Evolutionary conservation across 2,329 filamentous ascomycete species (phyloP), one percentile per base, ranked within the genome.

Genomic region (Hymenoscyphus linearis): DNA sequence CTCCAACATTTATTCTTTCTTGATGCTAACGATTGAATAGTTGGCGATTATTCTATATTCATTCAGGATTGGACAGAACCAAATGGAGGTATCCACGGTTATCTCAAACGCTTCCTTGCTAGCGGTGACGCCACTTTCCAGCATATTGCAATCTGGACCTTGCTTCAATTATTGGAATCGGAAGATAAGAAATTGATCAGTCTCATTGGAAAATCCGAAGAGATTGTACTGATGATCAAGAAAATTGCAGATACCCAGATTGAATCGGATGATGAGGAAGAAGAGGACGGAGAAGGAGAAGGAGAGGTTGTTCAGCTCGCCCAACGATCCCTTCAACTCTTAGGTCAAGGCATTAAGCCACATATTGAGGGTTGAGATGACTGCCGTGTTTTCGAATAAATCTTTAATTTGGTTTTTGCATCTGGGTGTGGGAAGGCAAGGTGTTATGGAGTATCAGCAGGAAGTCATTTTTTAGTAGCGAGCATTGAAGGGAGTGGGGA

Each of bases 81-180:
- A 1, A 89, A 91, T 64, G 95, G 92, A 53, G 95, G 95, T 53
- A 96, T 99, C 64, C 93, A 97, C 72, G 95, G 95, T 59, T 99
- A 99, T 73, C 82, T 99, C 37, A 90, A 87, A 69, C 87, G 93
- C 59, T 99, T 99, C 80, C 82, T 99, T 18, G 90, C 90, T 52
- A 97, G 92, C 66, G 93, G 93, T 47, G 95, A 99, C 73, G 87
- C 95, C 0, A 99, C 95, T 0, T 99, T 99, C 81, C 95, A 99
- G 76, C 95, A 99, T 74, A 99, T 99, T 72, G 95, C 95, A 57
- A 96, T 98, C 65, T 99, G 95, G 95, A 99, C 95, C 1, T 78
- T 99, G 55, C 83, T 99, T 3, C 95, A 99, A 73, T 83, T 99
- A 4, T 87, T 99, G 57, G 95, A 99, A 76, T 97, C 93, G 0